Evolutionary conservation across 176 grass and related monocot species (phyloP).

Genomic region (Oryza rufipogon): DNA sequence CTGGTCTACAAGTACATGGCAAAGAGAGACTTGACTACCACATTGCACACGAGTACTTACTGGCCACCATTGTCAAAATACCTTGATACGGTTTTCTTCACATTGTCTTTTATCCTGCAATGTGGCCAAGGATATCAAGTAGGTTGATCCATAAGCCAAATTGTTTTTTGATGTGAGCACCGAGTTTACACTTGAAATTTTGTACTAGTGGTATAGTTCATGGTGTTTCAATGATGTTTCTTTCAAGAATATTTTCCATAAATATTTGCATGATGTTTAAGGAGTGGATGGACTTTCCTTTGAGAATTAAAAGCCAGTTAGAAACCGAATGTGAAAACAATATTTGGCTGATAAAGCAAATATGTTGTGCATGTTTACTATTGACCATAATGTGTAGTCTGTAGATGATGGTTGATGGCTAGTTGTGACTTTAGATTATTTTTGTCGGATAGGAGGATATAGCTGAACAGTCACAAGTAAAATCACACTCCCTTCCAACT

Average conservation of each 20-base stretch:
- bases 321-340: background rate
- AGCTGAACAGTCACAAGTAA: background rate
- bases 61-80: background rate
- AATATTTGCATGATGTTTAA: background rate
- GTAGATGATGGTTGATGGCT: conserved; percentile 2
- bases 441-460: background rate
- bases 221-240: background rate
- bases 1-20: no score
- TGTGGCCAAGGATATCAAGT: background rate
- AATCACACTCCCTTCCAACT: background rate
- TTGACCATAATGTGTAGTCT: background rate
- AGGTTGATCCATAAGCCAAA: background rate
- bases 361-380: background rate
- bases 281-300: background rate
- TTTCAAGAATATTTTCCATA: background rate
- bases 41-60: background rate
- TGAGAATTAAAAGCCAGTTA: background rate
- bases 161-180: background rate
- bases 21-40: no score
- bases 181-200: background rate
- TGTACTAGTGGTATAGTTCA: background rate
- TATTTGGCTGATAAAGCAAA: background rate
- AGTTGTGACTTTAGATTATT: background rate
- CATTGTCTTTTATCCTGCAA: background rate
- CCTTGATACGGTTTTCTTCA: conserved; percentile 8